A percentile compares a stretch with the other conserved stretches of the same genome.
phyloP scores from a whole-genome alignment of 1,284 basidiomycete species.

The Cerioporus squamosus region DNA sequence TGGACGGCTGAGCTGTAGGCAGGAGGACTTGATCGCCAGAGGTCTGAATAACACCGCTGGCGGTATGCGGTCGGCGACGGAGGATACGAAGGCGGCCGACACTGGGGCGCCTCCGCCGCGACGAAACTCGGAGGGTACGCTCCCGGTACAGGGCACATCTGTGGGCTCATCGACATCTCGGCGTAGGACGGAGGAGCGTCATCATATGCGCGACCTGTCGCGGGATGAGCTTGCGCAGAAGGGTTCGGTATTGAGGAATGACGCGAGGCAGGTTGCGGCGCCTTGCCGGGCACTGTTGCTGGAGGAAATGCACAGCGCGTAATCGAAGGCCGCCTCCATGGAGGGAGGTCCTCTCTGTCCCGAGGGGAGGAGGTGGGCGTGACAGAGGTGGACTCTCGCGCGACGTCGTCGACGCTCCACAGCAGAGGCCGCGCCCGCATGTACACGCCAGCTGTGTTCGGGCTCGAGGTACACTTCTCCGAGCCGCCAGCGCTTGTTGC shows the following conservation, averaged over 20 bases:
- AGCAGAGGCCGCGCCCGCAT: constrained; percentile 6
- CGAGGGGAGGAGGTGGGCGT: no score
- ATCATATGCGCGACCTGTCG: no score
- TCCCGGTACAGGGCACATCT: not conserved
- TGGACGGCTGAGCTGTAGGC: no score
- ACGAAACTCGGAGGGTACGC: not conserved
- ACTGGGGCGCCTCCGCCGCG: not conserved
- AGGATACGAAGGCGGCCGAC: not conserved
- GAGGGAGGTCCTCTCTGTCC: not conserved
- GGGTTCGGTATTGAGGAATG: no score
- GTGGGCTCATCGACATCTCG: not conserved
- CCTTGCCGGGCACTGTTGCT: no score
- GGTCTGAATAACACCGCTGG: no score
- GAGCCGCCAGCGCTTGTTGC: not conserved
- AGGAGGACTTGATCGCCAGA: no score
- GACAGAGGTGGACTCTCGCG: not conserved
- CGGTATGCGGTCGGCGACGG: not conserved
- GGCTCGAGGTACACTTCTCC: not conserved
- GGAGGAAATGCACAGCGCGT: not conserved
- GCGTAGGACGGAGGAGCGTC: no score
- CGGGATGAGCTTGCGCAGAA: no score
- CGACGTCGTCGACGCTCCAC: not conserved
- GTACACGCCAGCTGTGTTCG: not conserved
- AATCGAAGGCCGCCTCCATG: constrained; percentile 8
- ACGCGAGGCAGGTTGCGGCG: no score